Base-by-base conservation (phyloP, 2,329 filamentous ascomycete species). In the Aureobasidium melanogenum region DNA sequence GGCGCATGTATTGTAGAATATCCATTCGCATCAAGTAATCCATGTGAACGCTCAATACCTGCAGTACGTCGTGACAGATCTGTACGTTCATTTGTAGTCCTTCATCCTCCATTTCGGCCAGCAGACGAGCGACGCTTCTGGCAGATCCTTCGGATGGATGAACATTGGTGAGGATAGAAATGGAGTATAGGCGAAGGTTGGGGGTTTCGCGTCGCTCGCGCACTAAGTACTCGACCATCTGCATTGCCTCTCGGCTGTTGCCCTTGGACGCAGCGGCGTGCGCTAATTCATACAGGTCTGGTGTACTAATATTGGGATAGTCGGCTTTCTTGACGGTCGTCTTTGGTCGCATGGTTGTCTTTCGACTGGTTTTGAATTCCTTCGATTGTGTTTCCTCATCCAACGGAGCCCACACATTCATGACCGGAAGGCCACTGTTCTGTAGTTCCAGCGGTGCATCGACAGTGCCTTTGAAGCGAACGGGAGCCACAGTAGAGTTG, bases 21-120 rank as follows among this genome's bases (percentile, higher is more conserved):
- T 86, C 80, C 58, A 83, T 82, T 38, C 91, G 85, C 26, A 94
- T 76, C 6, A 91, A 66, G 67, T 95, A 93, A 73, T 97, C 89
- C 0, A 93, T 90, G 71, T 97, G 94, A 9, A 94, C 83, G 0
- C 89, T 84, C 26, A 97, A 79, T 70, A 88, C 85, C 72, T 85
- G 84, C 41, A 97, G 75, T 2, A 87, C 84, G 64, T 84, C 84
- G 72, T 92, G 86, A 68, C 89, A 93, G 2, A 88, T 80, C 3
- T 79, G 79, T 0, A 81, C 80, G 66, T 91, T 88, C 8, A 84
- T 79, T 44, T 82, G 75, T 47, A 97, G 77, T 0, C 78, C 80
- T 44, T 80, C 77, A 1, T 74, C 71, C 46, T 80, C 78, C 85
- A 97, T 89, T 68, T 96, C 90, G 24, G 82, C 75, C 26, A 96